Evolutionary conservation across 139 green algal species (phyloP).

Genomic region (Yamagishiella unicocca): DNA sequence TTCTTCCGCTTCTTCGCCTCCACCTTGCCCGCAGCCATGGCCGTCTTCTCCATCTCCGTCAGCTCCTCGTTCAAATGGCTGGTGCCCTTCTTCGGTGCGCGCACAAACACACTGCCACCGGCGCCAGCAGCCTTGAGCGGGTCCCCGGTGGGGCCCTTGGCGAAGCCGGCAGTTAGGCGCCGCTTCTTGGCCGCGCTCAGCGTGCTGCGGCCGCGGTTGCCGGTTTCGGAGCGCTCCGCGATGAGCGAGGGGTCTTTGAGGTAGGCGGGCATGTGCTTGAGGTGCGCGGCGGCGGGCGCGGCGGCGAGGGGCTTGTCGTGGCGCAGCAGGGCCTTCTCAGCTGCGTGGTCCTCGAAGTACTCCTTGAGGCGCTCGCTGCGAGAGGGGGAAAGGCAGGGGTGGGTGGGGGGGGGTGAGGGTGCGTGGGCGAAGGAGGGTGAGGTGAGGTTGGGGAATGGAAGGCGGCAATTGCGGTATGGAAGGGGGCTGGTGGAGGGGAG

Average conservation of each 20-base stretch:
- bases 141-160: slow-evolving; percentile 8
- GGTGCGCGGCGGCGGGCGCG: slow-evolving; percentile 68
- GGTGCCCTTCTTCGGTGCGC: slow-evolving; percentile 46
- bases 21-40: slow-evolving; percentile 19
- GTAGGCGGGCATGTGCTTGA: slow-evolving; percentile 88
- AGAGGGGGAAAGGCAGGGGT: neutral
- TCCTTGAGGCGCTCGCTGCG: slow-evolving; percentile 74
- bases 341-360: slow-evolving; percentile 92
- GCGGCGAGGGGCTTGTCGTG: slow-evolving; percentile 87
- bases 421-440: too few relatives aligned
- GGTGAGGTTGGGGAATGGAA: too few relatives aligned
- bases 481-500: too few relatives aligned
- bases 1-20: slow-evolving; percentile 56
- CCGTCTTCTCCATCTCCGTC: slow-evolving; percentile 61
- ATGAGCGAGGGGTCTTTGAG: slow-evolving; percentile 61
- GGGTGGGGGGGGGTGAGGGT: neutral
- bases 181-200: slow-evolving; percentile 22
- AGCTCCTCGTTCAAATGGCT: slow-evolving; percentile 54
- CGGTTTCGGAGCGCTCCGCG: slow-evolving; percentile 24
- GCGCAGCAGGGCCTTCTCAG: slow-evolving; percentile 78
- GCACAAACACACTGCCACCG: slow-evolving; percentile 48
- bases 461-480: too few relatives aligned
- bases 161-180: slow-evolving; percentile 1
- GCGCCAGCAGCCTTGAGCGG: slow-evolving; percentile 48
- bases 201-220: neutral